Base-by-base conservation (phyloP, 495 filamentous ascomycete species). In the Hyaloscypha variabilis region DNA sequence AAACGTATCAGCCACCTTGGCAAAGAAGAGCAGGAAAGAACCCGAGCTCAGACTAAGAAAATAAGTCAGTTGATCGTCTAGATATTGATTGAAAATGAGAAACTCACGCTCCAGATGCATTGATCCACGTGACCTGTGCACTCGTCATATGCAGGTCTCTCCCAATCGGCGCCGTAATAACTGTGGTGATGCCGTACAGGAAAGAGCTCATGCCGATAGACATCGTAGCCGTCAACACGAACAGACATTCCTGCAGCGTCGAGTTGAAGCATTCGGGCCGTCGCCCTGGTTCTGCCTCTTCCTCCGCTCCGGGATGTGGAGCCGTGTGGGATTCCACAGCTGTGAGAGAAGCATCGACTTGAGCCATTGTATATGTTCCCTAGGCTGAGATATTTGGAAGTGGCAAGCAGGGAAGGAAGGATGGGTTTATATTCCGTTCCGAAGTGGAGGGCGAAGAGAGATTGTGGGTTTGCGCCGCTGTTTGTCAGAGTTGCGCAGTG, bases 101-200 rank as follows among this genome's bases (percentile, higher is more conserved):
- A 56, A 79, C 83, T 26, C 77, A 89, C 82, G 83, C 77, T 30
- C 82, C 78, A 57, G 85, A 81, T n/a, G 86, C 86, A 61, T 79
- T 83, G n/a, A 91, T 87, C 89, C 89, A 92, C 11, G 87, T 90
- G 51, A 91, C 86, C 69, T 91, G 80, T 3, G 87, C 85, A 51
- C 83, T 85, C 8, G 84, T 85, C 90, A 91, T 91, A 19, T 83
- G 68, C 53, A 91, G 71, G 69, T 88, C 85, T 11, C 67, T 68
- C 8, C 84, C 87, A 63, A 91, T 88, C 30, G 83, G 83, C 4
- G 84, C 85, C 0, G 88, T 88, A 53, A 90, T 85, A 17, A 90
- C 87, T 3, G 85, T 80, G 17, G 82, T 79, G 19, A 82, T 77
- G 6, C 89, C 89, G 13, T 78, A 77, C 25, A 87, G 78, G 68